Evolutionary conservation across 441 rosid genomes (phyloP), one percentile per base, ranked within the genome.

Genomic region (Populus tomentosa): DNA sequence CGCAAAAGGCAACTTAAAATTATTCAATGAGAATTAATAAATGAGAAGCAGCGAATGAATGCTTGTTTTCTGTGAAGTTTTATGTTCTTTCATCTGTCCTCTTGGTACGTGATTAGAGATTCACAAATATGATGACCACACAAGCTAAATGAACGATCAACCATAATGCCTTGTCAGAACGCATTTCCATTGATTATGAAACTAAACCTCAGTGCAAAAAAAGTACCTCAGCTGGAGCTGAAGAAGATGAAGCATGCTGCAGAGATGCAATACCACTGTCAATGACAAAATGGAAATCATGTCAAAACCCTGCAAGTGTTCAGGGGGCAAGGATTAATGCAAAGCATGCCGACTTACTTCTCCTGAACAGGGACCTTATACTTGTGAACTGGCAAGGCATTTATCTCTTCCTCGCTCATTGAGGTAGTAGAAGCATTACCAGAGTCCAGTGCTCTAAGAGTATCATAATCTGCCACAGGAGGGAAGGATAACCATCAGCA

Each of bases 351-450:
- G 70, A 78, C 89, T 80, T 80, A 92, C 97, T 82, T 88, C 74
- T 88, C 90, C 72, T 85, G 80, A 73, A 84, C 74, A 70, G 91
- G 69, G 46, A 78, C 85, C 88, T 89, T 91, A 74, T 90, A 90
- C 83, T 91, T 89, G 85, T 91, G 97, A 74, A 94, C 89, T 38
- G 98, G 98, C 63, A 92, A 91, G 53, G 91, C 92, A 79, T 91
- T 90, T 71, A 94, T 94, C 87, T 91, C 97, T 85, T 89, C 97
- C 71, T 92, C 97, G 6, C 85, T 94, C 98, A 92, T 92, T 40
- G 97, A 91, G 68, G 79, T 81, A 35, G 92, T 38, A 67, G 90
- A 81, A 75, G 76, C 87, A 84, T 90, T 90, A 82, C 90, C 93
- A 5, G 95, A 86, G 80, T 94, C 98, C 81, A 94, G 86, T 36